These are phyloP conservation scores for Alopecurus myosuroides DNA, from an alignment of 176 grass and related monocot genomes.

Conservation along the genomic window DNA sequence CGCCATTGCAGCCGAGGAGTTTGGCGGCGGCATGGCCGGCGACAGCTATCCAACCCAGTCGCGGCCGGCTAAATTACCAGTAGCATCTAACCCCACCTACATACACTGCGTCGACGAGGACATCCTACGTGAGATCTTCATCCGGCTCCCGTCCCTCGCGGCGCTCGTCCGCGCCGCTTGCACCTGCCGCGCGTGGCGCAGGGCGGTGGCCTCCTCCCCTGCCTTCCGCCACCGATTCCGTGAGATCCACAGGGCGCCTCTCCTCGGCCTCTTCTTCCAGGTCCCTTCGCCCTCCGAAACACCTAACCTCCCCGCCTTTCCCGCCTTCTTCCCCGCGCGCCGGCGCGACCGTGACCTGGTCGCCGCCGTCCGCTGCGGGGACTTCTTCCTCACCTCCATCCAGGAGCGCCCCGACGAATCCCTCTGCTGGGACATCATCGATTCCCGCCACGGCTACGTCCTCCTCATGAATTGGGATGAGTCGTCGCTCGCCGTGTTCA, in stretches of 20 bases:
- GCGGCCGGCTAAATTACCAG: neutral
- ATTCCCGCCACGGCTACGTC: neutral
- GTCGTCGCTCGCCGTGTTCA: neutral
- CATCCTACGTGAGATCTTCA: neutral
- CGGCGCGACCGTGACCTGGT: neutral
- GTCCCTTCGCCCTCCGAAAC: neutral
- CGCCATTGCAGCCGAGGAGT: no score
- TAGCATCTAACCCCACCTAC: neutral
- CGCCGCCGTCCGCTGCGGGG: slow-evolving; percentile 13
- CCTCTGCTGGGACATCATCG: slow-evolving; percentile 16
- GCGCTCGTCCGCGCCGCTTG: slow-evolving; percentile 28
- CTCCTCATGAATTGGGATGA: neutral
- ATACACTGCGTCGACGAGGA: neutral
- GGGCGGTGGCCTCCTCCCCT: slow-evolving; percentile 5
- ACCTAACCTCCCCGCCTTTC: neutral
- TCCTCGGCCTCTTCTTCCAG: slow-evolving; percentile 27
- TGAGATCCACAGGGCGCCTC: neutral
- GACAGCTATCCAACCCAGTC: neutral
- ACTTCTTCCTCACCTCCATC: slow-evolving; percentile 28
- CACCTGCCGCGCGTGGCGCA: slow-evolving; percentile 14
- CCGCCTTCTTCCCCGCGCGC: slow-evolving; percentile 3
- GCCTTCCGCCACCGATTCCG: slow-evolving; percentile 8
- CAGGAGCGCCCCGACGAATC: neutral
- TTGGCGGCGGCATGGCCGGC: neutral
- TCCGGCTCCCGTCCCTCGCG: slow-evolving; percentile 25